Conservation (phyloP, 2,329 filamentous ascomycete genomes). For the Fusarium haematococcum region DNA sequence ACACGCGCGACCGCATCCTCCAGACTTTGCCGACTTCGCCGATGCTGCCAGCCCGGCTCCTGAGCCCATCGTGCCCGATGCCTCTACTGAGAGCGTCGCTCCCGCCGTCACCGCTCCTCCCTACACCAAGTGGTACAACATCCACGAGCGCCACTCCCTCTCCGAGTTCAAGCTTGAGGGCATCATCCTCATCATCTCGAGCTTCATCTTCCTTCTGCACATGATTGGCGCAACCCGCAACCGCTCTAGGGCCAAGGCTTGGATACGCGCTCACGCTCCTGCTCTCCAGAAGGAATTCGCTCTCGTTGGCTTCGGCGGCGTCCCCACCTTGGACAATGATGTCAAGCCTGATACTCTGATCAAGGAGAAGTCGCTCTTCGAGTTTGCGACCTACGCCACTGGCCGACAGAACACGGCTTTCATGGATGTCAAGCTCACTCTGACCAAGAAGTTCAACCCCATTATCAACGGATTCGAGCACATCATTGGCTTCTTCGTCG, state of each 20-base stretch:
- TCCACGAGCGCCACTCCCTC: conserved; percentile 89
- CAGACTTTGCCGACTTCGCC: conserved; percentile 96
- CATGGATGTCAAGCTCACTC: conserved; percentile 83
- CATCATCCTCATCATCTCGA: conserved; percentile 80
- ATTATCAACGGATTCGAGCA: conserved; percentile 71
- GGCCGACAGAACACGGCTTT: conserved; percentile 95
- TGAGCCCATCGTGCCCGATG: conserved; percentile 59
- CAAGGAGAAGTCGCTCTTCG: conserved; percentile 88
- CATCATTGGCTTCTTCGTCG: conserved; percentile 80
- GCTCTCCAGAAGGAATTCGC: conserved; percentile 85
- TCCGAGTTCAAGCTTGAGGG: conserved; percentile 91
- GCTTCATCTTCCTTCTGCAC: conserved; percentile 81
- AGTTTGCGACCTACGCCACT: conserved; percentile 89
- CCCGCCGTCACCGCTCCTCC: conserved; percentile 67
- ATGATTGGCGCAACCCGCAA: conserved; percentile 85
- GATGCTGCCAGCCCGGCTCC: conserved; percentile 76
- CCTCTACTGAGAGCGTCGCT: conserved; percentile 59
- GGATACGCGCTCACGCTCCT: conserved; percentile 81
- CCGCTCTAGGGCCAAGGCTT: conserved; percentile 81
- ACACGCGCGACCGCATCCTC: conserved; percentile 37
- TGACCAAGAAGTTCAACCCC: conserved; percentile 91
- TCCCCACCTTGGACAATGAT: conserved; percentile 60
- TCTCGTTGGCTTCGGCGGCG: conserved; percentile 81
- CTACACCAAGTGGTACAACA: conserved; percentile 95
- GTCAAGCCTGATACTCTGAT: conserved; percentile 63